A percentile compares a stretch with the other conserved stretches of the same genome.
phyloP scores from a whole-genome alignment of 192 early-diverging fungal genomes.

The Umbelopsis sp. region DNA sequence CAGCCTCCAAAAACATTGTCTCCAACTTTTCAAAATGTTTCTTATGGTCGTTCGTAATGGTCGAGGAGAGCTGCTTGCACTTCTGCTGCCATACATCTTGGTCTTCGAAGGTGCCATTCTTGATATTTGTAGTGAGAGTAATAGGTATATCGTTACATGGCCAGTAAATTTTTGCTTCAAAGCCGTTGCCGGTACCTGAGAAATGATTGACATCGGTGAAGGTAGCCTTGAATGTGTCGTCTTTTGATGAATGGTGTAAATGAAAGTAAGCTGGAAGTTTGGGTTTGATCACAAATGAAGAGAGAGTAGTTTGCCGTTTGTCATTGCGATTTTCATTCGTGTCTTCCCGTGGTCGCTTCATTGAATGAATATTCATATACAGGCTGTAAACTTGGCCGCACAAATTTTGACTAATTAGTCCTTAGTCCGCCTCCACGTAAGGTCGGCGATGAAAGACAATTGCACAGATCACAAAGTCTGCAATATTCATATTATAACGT shows the following conservation, averaged over 20 bases:
- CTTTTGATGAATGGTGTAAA: not conserved
- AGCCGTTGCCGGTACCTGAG: not conserved
- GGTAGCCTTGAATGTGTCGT: not conserved
- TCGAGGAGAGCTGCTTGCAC: not conserved
- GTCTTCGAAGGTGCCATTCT: slow-evolving; percentile 2
- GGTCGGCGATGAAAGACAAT: too few species aligned
- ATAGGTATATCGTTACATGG: not conserved
- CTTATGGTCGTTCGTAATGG: not conserved
- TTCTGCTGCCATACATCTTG: slow-evolving; percentile 9
- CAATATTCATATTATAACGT: too few species aligned
- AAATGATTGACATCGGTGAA: not conserved
- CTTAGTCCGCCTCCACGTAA: too few species aligned
- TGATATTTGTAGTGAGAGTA: not conserved
- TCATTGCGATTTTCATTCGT: not conserved
- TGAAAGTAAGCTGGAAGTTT: not conserved
- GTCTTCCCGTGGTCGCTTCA: slow-evolving; percentile 8
- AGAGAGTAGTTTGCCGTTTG: not conserved
- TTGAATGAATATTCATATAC: too few species aligned
- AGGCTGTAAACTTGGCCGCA: too few species aligned
- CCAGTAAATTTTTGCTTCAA: slow-evolving; percentile 1
- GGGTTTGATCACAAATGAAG: not conserved
- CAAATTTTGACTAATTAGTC: too few species aligned
- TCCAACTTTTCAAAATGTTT: slow-evolving; percentile 1
- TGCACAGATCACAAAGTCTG: too few species aligned
- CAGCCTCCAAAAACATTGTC: not conserved